A percentile compares a stretch with the other conserved stretches of the same genome.
These are phyloP conservation scores for Leccinum sublutescens DNA, from an alignment of 768 basidiomycete genomes.

Conservation along the genomic window DNA sequence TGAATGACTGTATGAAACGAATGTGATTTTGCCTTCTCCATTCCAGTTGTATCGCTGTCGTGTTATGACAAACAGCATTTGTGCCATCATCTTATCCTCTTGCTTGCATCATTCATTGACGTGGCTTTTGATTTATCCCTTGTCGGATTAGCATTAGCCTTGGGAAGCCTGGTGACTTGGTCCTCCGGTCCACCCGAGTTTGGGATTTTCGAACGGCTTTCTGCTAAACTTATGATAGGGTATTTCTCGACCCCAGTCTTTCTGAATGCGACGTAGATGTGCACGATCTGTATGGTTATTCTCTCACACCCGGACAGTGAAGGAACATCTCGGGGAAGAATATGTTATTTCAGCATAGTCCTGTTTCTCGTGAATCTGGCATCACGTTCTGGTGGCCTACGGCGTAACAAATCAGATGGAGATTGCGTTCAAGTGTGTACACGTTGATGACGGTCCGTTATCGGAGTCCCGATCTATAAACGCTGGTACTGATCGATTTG, in stretches of 20 bases:
- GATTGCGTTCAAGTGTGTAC: slow-evolving; percentile 2
- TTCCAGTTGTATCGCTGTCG: slow-evolving; percentile 32
- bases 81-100: not conserved
- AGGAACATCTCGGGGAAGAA: not conserved
- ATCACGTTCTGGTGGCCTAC: not conserved
- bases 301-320: not conserved
- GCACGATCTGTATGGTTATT: not conserved
- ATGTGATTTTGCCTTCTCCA: too few species aligned
- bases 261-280: not conserved
- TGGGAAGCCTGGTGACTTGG: not conserved
- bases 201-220: not conserved
- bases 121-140: not conserved
- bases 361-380: not conserved
- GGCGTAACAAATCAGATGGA: not conserved
- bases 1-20: not conserved
- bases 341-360: not conserved
- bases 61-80: not conserved
- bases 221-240: not conserved
- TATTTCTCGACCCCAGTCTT: slow-evolving; percentile 2
- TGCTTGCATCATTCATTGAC: not conserved
- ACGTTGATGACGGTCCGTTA: slow-evolving; percentile 4
- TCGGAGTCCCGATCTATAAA: not conserved
- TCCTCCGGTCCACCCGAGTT: not conserved
- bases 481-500: not conserved
- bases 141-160: not conserved